Evolutionary conservation across 2,329 filamentous ascomycete species (phyloP), one percentile per base, ranked within the genome.

Genomic region (Verticillium isaacii): DNA sequence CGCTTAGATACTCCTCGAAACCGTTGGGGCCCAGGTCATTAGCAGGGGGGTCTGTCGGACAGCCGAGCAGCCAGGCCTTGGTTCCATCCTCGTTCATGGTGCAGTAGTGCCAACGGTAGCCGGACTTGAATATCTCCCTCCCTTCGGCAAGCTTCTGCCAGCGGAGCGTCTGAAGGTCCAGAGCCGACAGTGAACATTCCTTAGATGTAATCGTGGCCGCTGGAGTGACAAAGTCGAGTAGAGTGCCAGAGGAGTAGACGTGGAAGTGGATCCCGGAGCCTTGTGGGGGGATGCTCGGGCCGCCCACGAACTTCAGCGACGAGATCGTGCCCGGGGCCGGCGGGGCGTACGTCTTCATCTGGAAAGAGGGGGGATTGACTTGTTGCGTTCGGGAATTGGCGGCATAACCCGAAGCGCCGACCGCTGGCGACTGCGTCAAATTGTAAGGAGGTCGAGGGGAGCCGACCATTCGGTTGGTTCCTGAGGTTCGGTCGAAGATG

Each of bases 21-120:
- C 86, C 87, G 62, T 87, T 89, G 15, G 85, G 83, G 1, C 85
- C 89, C 17, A 89, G 80, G 45, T 89, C 89, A 57, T 88, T 86
- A 7, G 84, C 80, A 19, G 83, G 78, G 50, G 83, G 78, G 66
- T 97, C 92, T 3, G 91, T 89, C 2, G 91, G 91, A 70, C 93
- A 97, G 9, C 95, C 95, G n/a, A 99, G 83, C 29, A 99, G 81
- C 93, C 95, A 99, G 8, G 93, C 95, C 72, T 96, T 97, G 7
- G 95, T 97, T 6, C 94, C 94, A 69, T 96, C 92, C 64, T 95
- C 89, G 72, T 97, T 96, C 77, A 97, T 90, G 3, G 93, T 96
- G 74, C 95, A 98, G 73, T 99, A 99, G 74, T 98, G 94, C 95
- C 95, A 99, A 63, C 94, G 87, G 74, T 95, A 98, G n/a, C 90